Evolutionary conservation across 208 protist genomes (phyloP), one percentile per base, ranked within the genome.

Genomic region (Naegleria fowleri): DNA sequence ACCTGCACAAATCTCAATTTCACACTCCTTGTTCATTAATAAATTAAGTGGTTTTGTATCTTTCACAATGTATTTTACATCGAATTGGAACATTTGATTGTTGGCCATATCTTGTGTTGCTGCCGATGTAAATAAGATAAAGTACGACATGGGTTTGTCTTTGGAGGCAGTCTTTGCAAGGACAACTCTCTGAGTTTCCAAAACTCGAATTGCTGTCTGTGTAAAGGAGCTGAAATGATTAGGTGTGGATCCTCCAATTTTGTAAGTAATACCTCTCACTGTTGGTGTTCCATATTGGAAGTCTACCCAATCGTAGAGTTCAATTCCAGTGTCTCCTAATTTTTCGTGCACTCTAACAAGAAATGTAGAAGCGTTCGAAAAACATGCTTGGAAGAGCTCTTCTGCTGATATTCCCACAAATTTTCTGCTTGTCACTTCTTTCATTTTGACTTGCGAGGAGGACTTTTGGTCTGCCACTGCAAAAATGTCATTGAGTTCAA

Each of bases 1-100:
- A 29, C 6, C 25, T 79, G 25, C 16, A 79, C 29, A 36, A 13
- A 79, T 36, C n/a, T 79, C 25, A 29, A 79, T 79, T 79, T 79
- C 67, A 36, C 67, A 79, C 36, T 79, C 67, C n/a, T 79, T 79
- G 19, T 33, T 79, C 6, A 79, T 25, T 0, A 29, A 1, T 36
- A 79, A 33, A 79, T 79, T 79, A 9, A 9, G 9, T 5, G 67
- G 67, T 36, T 79, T 79, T 79, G 25, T 33, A 79, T 79, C 67
- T 25, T 36, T 79, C 6, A 79, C 67, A 79, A 79, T 33, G 9
- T 36, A 79, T n/a, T 79, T 79, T 0, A 79, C 16, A 29, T 79
- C 67, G 9, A 79, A 79, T 79, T 79, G 67, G 29, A 79, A 79
- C 67, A 79, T 79, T 79, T 79, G 29, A n/a, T 79, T 79, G n/a